These are phyloP conservation scores for Plasmopara muralis DNA, from an alignment of 352 stramenopile genomes.

Conservation along the genomic window DNA sequence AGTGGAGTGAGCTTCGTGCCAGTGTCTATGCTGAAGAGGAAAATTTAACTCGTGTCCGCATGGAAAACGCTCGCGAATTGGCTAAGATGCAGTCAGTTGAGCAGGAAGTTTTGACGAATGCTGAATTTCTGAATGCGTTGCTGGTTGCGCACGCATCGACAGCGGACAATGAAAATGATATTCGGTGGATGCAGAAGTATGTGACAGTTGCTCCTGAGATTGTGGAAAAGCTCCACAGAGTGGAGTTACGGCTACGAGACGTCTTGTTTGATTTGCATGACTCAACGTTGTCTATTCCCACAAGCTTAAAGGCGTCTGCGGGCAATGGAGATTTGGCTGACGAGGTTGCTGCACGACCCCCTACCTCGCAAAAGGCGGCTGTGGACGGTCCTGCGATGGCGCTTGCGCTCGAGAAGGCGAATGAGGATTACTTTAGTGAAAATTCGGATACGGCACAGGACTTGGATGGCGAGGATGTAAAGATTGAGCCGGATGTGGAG, in stretches of 20 bases:
- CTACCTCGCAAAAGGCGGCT: conserved; percentile 24
- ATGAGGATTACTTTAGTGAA: conserved; percentile 32
- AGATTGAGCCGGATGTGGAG: conserved; percentile 26
- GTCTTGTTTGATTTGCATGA: conserved; percentile 23
- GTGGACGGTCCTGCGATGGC: conserved; percentile 25
- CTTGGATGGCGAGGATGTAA: conserved; percentile 19
- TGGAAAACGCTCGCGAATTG: conserved; percentile 30
- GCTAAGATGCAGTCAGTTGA: conserved; percentile 38
- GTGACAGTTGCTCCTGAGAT: conserved; percentile 40
- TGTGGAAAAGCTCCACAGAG: conserved; percentile 33
- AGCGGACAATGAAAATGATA: conserved; percentile 19
- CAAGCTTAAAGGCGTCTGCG: conserved; percentile 5
- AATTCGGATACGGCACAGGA: conserved; percentile 20
- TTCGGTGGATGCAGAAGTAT: conserved; percentile 47
- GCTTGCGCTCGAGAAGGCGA: conserved; percentile 22
- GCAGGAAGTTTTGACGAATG: conserved; percentile 51
- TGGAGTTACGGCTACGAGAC: conserved; percentile 40
- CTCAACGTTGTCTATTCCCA: conserved; percentile 13
- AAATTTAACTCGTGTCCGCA: conserved; percentile 29
- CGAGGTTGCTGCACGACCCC: conserved; percentile 4
- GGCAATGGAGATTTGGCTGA: conserved; percentile 1
- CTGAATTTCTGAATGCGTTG: conserved; percentile 53
- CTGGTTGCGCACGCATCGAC: conserved; percentile 26
- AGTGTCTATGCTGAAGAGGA: conserved; percentile 40
- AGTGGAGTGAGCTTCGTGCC: conserved; percentile 47